Percentiles rank a stretch among this genome's conserved stretches.
phyloP scores from a whole-genome alignment of 2,329 filamentous ascomycete species.

The Arthrobotrys sphaeroides region DNA sequence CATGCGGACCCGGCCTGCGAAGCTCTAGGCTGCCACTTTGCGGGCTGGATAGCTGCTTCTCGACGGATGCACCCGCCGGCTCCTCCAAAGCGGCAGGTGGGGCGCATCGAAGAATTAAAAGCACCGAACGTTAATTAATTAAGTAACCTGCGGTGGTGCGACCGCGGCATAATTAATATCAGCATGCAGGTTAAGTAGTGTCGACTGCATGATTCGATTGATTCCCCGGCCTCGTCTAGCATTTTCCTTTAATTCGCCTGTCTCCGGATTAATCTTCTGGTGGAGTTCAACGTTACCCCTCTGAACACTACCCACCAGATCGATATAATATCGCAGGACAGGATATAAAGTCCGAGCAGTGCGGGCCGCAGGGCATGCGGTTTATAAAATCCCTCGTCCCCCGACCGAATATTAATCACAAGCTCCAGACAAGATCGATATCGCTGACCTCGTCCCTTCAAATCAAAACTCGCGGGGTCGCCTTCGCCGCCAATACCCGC shows the following conservation, averaged over 20 bases:
- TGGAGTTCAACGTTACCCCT: no score
- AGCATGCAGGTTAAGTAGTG: no score
- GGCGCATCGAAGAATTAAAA: constrained; percentile 17
- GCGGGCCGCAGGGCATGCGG: not conserved
- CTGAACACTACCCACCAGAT: no score
- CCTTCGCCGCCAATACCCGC: constrained; percentile 50
- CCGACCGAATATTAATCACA: constrained; percentile 2
- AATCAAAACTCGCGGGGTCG: not conserved
- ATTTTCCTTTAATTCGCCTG: no score
- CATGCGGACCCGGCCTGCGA: not conserved
- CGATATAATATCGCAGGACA: not conserved
- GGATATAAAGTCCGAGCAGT: not conserved
- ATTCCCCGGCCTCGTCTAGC: no score
- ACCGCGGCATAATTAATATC: no score
- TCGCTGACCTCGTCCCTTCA: not conserved
- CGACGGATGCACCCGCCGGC: constrained; percentile 18
- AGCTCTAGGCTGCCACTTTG: constrained; percentile 43
- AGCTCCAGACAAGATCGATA: not conserved
- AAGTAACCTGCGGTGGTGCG: constrained; percentile 13
- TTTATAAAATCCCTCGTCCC: constrained; percentile 51
- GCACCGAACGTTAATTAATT: not conserved
- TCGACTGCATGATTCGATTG: no score
- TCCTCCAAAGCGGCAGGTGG: constrained; percentile 50
- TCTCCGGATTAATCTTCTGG: no score
- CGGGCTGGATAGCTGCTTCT: constrained; percentile 36